These are phyloP conservation scores for Achaetomium macrosporum DNA, from an alignment of 2,329 filamentous ascomycete species.

Conservation along the genomic window DNA sequence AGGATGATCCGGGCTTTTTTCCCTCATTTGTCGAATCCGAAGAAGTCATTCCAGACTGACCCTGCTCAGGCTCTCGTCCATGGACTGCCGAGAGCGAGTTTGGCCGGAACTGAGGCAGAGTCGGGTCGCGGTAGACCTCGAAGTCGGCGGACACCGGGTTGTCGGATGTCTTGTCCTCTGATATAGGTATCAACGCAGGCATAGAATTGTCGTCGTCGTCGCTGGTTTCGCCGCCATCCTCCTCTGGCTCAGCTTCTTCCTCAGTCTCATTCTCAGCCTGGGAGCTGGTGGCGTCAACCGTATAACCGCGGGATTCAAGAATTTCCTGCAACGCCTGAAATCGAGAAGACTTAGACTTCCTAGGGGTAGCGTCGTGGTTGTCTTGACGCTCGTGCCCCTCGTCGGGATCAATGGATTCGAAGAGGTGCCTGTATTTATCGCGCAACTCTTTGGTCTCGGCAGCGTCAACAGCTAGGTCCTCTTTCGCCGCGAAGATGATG, in stretches of 20 bases:
- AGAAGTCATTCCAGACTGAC: not conserved
- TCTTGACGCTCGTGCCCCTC: constrained; percentile 20
- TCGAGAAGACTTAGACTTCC: constrained; percentile 19
- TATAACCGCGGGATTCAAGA: constrained; percentile 41
- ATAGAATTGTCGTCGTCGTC: constrained; percentile 7
- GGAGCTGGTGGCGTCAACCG: constrained; percentile 29
- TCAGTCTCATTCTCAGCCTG: constrained; percentile 16
- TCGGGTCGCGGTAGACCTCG: constrained; percentile 43
- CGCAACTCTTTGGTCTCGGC: constrained; percentile 58
- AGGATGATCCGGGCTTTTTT: not conserved
- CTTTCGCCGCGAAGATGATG: constrained; percentile 72
- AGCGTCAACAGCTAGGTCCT: constrained; percentile 67
- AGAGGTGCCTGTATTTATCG: constrained; percentile 47
- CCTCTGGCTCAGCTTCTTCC: constrained; percentile 16
- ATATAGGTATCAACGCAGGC: not conserved
- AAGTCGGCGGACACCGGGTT: constrained; percentile 6
- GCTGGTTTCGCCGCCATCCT: constrained; percentile 13
- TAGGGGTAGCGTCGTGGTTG: constrained; percentile 6
- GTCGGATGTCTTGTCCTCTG: constrained; percentile 15
- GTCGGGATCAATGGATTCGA: constrained; percentile 37
- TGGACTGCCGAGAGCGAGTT: constrained; percentile 1
- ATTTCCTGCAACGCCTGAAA: constrained; percentile 36
- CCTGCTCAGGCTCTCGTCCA: not conserved
- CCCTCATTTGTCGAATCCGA: not conserved
- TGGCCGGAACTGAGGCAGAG: constrained; percentile 25